Base-by-base conservation (phyloP, 257 asterid genomes). In the Nicotiana undulata region DNA sequence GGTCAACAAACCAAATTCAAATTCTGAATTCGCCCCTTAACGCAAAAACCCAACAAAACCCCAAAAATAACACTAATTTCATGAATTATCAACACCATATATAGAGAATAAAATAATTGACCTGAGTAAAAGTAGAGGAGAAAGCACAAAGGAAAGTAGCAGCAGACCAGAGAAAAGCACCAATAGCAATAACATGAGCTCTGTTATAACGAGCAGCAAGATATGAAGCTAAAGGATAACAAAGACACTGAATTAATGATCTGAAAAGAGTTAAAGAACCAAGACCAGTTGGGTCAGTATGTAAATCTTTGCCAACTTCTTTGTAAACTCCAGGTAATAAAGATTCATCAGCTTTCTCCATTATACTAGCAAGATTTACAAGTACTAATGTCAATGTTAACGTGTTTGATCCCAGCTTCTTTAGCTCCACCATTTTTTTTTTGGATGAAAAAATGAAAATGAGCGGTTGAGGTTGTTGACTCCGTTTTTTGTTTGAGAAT, bases 81-180 rank as follows among this genome's bases (percentile, higher is more conserved):
- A 20, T 20, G 9, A 70, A 11, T 7, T 16, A 2, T 29, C 49
- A 64, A 2, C 61, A 51, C 6, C 18, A 75, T 29, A 31, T 16
- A n/a, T 63, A 63, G 34, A 40, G 18, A 1, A 63, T 26, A 26
- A 4, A 52, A 52, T 16, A 7, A 55, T 5, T 4, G 2, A 87
- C 99, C 98, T 95, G 85, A 18, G 85, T 18, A 67, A 92, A 95
- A 20, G 95, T 93, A 83, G 95, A 87, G 63, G 97, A 93, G 12
- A 90, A 60, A 52, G 82, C 89, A 18, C 82, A 86, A 9, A 84
- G 88, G 9, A 86, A 84, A 76, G 88, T 86, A 22, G 99, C 97
- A 81, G 90, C 93, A 44, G 99, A 97, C 99, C 98, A 95, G 28
- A 93, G 93, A 52, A 93, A 90, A 16, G 99, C 93, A 5, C 99